Base-by-base conservation (phyloP, 2,329 filamentous ascomycete genomes). In the Colletotrichum incanum region DNA sequence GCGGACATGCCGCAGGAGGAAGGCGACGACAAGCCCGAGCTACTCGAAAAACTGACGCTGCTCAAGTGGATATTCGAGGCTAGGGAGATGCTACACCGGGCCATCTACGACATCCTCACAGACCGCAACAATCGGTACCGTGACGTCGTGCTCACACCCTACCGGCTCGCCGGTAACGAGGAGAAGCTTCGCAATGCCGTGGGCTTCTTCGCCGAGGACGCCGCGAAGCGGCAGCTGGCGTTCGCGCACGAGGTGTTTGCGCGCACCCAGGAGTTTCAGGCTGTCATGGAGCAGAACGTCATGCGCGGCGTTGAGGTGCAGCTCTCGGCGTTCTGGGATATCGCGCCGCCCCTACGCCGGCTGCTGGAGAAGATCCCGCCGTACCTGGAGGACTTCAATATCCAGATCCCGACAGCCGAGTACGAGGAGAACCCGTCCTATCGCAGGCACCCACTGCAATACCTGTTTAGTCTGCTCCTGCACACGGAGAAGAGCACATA, bases 1-100 rank as follows among this genome's bases (percentile, higher is more conserved):
- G 79, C 95, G 0, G 96, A 97, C 77, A 91, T 94, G 81, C 93
- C 95, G 0, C 95, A 98, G 80, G 95, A 98, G 81, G 96, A 98
- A 83, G 96, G 96, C 23, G 96, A 98, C 76, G 96, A 98, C 80
- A 92, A 95, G 79, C 96, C 96, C 0, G 96, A 99, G 81, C 87
- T 98, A 0, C 86, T 98, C 2, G 96, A 99, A 82, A 97, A 98
- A 82, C 87, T 99, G 16, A 98, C 96, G 0, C 89, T 98, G 59
- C 87, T 98, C 18, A 99, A 98, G 79, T 98, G 96, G 95, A 91
- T 98, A 11, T 98, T 98, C 77, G 96, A 99, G 80, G 93, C 93
- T 1, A 92, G 95, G n/a, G 96, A 99, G 82, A 88, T 90, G 58
- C 87, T 98, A 11, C 93, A 98, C 83, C 92, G 94, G 54, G 93